These are phyloP conservation scores for Tripterygium wilfordii DNA, from an alignment of 177 flowering plant species.

Conservation along the genomic window DNA sequence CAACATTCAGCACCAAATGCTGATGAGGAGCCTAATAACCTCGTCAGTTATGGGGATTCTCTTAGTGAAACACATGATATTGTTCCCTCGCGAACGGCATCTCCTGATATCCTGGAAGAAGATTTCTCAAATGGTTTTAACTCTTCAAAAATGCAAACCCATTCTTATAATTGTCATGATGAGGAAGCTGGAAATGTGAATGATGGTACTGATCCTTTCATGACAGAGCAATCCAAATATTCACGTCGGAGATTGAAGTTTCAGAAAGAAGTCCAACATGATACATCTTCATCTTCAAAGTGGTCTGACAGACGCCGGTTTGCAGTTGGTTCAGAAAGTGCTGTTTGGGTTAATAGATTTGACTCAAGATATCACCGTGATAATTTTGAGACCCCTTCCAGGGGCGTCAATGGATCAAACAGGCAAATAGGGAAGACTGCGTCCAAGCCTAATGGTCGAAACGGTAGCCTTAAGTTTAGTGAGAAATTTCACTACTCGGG, in stretches of 20 bases:
- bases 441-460: slow-evolving; percentile 39
- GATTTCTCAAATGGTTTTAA: slow-evolving; percentile 29
- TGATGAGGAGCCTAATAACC: slow-evolving; percentile 38
- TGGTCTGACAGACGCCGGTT: slow-evolving; percentile 44
- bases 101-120: slow-evolving; percentile 39
- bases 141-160: slow-evolving; percentile 22
- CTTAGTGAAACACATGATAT: slow-evolving; percentile 43
- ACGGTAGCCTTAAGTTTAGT: slow-evolving; percentile 33
- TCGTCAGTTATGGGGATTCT: slow-evolving; percentile 31
- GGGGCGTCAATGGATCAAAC: slow-evolving; percentile 17
- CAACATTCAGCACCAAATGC: slow-evolving; percentile 33
- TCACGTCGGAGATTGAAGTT: slow-evolving; percentile 44
- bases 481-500: slow-evolving; percentile 51
- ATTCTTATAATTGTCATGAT: slow-evolving; percentile 33
- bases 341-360: slow-evolving; percentile 24
- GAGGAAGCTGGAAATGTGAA: slow-evolving; percentile 28
- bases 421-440: slow-evolving; percentile 41
- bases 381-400: slow-evolving; percentile 20
- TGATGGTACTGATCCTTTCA: slow-evolving; percentile 36
- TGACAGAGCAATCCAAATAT: slow-evolving; percentile 44
- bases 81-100: slow-evolving; percentile 22
- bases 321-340: slow-evolving; percentile 26
- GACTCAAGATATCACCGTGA: slow-evolving; percentile 36
- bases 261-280: slow-evolving; percentile 39
- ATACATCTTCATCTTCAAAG: slow-evolving; percentile 34